phyloP scores from a whole-genome alignment of 768 basidiomycete species.

The Macrolepiota fuliginosa region DNA sequence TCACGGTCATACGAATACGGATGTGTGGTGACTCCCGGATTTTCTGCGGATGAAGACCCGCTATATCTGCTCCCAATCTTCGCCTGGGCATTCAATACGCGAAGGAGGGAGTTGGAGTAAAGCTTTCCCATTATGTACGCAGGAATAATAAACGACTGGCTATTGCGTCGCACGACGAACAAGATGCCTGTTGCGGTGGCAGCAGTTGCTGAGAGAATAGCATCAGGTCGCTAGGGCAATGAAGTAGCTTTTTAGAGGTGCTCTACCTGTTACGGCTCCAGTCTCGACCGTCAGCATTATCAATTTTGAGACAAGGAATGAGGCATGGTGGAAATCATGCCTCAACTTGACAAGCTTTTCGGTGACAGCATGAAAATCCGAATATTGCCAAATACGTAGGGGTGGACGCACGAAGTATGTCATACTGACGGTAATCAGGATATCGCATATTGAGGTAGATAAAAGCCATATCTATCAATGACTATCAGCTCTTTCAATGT shows the following conservation, averaged over 20 bases:
- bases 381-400: not conserved
- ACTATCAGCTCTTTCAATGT: not conserved
- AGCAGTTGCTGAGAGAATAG: not conserved
- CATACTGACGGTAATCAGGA: not conserved
- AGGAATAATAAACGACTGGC: not conserved
- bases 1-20: not conserved
- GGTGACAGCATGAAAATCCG: not conserved
- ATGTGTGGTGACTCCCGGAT: not conserved
- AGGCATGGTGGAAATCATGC: not conserved
- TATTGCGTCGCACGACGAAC: not conserved
- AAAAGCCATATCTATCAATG: not conserved
- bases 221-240: not conserved
- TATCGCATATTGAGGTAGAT: constrained; percentile 3
- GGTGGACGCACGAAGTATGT: not conserved
- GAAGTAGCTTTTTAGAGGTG: no score
- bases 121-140: not conserved
- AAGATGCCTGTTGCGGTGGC: not conserved
- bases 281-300: not conserved
- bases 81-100: not conserved
- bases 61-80: not conserved
- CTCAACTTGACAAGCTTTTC: not conserved
- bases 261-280: not conserved
- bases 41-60: not conserved
- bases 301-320: not conserved
- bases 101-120: constrained; percentile 7